Base-by-base conservation (phyloP, 768 basidiomycete genomes). In the Auriscalpium vulgare region DNA sequence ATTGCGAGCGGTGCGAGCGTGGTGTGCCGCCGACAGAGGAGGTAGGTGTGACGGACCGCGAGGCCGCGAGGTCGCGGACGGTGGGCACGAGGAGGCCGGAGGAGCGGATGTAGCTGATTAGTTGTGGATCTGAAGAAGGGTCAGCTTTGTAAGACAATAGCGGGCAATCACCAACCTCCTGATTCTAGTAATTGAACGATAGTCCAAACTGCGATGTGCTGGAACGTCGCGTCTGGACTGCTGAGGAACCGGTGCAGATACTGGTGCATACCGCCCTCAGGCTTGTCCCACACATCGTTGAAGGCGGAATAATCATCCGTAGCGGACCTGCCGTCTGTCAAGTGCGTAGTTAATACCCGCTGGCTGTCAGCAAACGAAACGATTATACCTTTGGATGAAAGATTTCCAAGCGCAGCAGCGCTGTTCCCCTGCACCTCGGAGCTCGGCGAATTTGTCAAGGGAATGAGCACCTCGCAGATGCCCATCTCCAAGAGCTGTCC, bases 161-260 rank as follows among this genome's bases (percentile, higher is more conserved):
- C 35, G 23, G 47, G 21, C 8, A 17, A 1, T 21, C 1, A 62
- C 75, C 45, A 61, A 90, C 88, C 91, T 59, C 91, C 90, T n/a
- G 95, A 95, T 69, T 99, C 97, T 29, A 99, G 78, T 19, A 99
- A 74, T 67, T 99, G 97, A 23, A 97, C 95, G 62, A 98, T 95
- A 0, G 97, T 97, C 97, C 97, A 99, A 46, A 99, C 94, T 37
- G 97, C 97, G 60, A 98, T 99, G 67, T 99, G 97, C 70, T 97
- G 95, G 86, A 99, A 99, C 1, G 97, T 99, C 13, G 91, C 87
- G 66, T 99, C 97, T 7, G 88, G 76, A 66, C 91, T 95, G 44
- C 84, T 91, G 63, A 99, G 72, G 83, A 99, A 99, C 47, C 91
- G 83, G 67, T 91, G 87, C 46, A 99, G 78, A 72, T 99, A 99